These are phyloP conservation scores for Suhomyces pyralidae DNA, from an alignment of 805 yeast genomes.

Conservation along the genomic window DNA sequence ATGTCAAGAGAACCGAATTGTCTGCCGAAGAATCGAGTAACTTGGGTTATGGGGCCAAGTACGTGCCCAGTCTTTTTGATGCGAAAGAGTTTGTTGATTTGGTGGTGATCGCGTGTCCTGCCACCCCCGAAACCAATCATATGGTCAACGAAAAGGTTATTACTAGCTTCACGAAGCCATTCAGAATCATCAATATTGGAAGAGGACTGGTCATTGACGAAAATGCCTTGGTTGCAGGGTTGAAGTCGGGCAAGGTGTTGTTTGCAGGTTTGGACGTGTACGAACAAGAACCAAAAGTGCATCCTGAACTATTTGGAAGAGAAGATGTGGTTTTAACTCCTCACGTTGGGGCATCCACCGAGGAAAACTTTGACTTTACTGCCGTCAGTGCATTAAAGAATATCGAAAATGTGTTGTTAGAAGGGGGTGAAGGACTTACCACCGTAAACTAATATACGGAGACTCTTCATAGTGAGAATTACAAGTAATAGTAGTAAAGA, in stretches of 20 bases:
- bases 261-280: constrained; percentile 75
- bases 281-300: constrained; percentile 58
- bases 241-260: constrained; percentile 55
- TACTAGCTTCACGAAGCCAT: constrained; percentile 46
- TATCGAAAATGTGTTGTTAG: constrained; percentile 43
- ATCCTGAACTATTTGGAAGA: constrained; percentile 48
- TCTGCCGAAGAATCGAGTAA: constrained; percentile 24
- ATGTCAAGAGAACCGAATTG: constrained; percentile 53
- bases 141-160: constrained; percentile 51
- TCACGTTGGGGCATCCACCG: constrained; percentile 68
- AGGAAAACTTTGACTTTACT: constrained; percentile 51
- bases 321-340: constrained; percentile 67
- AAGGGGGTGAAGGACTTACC: constrained; percentile 34
- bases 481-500: not conserved
- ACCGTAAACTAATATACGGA: no score
- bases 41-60: constrained; percentile 47
- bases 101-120: constrained; percentile 66
- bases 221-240: constrained; percentile 57
- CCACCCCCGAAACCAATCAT: constrained; percentile 54
- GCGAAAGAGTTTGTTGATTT: constrained; percentile 48
- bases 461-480: no score
- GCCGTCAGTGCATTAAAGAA: constrained; percentile 54
- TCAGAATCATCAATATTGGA: constrained; percentile 70
- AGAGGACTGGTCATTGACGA: constrained; percentile 70
- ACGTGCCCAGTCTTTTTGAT: constrained; percentile 32